phyloP scores from a whole-genome alignment of 2,329 filamentous ascomycete species.

The Knoxdaviesia capensis region DNA sequence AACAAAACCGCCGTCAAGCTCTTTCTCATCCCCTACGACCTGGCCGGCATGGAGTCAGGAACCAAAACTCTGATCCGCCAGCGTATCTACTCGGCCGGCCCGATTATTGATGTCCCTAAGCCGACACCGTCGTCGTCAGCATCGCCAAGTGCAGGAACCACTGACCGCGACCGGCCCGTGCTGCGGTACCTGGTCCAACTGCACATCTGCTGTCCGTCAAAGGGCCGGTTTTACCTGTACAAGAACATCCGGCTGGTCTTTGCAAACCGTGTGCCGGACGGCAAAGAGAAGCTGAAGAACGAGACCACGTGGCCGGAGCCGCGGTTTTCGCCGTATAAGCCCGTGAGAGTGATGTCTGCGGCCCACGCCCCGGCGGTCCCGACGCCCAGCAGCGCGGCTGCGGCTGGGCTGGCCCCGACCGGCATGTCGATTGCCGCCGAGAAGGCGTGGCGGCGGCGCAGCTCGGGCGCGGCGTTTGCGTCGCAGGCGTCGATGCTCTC shows the following conservation, averaged over 20 bases:
- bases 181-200: slow-evolving; percentile 81
- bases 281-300: slow-evolving; percentile 78
- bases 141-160: neutral
- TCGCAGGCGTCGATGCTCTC: neutral
- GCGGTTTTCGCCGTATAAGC: slow-evolving; percentile 67
- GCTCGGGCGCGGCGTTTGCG: slow-evolving; percentile 25
- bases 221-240: slow-evolving; percentile 74
- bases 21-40: slow-evolving; percentile 82
- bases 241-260: slow-evolving; percentile 89
- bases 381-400: slow-evolving; percentile 18
- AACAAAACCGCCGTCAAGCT: slow-evolving; percentile 97
- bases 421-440: slow-evolving; percentile 29
- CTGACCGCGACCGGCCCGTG: slow-evolving; percentile 36
- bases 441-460: slow-evolving; percentile 36
- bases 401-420: slow-evolving; percentile 6
- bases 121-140: slow-evolving; percentile 1
- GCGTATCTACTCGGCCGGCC: slow-evolving; percentile 74
- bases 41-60: slow-evolving; percentile 78
- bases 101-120: slow-evolving; percentile 50
- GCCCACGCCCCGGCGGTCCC: slow-evolving; percentile 15
- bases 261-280: slow-evolving; percentile 86
- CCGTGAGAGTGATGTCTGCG: slow-evolving; percentile 26
- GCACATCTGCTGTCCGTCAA: slow-evolving; percentile 75
- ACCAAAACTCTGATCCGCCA: slow-evolving; percentile 95
- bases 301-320: slow-evolving; percentile 83